A percentile compares a stretch with the other conserved stretches of the same genome.
Evolutionary conservation across 208 protist genomes (phyloP).

Genomic region (Trypanosoma platydactyli): DNA sequence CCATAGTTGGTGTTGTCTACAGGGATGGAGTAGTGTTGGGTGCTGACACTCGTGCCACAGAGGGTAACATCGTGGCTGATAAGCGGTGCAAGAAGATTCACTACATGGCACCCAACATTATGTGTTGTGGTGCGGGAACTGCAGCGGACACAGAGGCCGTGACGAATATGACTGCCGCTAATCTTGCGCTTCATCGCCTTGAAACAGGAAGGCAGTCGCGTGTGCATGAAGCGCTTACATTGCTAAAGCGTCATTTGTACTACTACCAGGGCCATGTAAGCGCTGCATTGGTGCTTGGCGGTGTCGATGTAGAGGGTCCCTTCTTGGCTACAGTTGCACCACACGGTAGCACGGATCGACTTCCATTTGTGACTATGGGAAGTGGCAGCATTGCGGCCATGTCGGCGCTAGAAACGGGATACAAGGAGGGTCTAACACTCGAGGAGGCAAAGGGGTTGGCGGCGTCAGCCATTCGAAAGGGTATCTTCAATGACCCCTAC

Average conservation of each 20-base stretch:
- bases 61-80: conserved; percentile 98
- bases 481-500: conserved; percentile 99
- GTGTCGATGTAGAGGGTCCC: conserved; percentile 97
- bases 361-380: conserved; percentile 99
- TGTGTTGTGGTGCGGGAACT: conserved; percentile 99
- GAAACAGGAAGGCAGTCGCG: conserved; percentile 94
- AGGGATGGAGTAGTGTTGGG: conserved; percentile 99
- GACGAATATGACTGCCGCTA: conserved; percentile 92
- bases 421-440: conserved; percentile 91
- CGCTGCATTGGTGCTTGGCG: conserved; percentile 99
- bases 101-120: conserved; percentile 99
- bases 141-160: conserved; percentile 98
- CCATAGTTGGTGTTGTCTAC: conserved; percentile 98
- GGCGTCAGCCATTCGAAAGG: conserved; percentile 95
- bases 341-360: conserved; percentile 97
- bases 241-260: conserved; percentile 98
- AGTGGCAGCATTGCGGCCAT: conserved; percentile 99
- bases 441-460: conserved; percentile 98
- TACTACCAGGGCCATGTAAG: conserved; percentile 98
- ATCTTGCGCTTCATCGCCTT: conserved; percentile 96
- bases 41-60: conserved; percentile 99
- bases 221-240: conserved; percentile 96
- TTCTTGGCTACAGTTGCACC: conserved; percentile 97
- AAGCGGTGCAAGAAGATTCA: conserved; percentile 99
- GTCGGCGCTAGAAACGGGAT: conserved; percentile 97